Conservation (phyloP, 1,284 basidiomycete species). For the Cryptococcus sp. region DNA sequence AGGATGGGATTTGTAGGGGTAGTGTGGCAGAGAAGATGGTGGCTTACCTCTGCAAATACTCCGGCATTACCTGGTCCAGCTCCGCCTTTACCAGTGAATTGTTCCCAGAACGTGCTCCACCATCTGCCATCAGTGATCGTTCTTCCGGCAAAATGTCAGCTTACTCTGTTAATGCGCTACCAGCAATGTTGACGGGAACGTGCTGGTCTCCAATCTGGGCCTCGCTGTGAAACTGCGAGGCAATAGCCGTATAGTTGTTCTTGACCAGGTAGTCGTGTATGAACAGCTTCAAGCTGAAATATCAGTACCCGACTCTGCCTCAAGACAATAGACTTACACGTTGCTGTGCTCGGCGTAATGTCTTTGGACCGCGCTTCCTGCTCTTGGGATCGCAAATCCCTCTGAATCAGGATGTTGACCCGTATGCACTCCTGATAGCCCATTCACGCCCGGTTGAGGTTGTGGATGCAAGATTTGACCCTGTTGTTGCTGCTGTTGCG, state of each 20-base stretch:
- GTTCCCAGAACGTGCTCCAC: constrained; percentile 50
- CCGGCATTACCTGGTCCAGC: constrained; percentile 40
- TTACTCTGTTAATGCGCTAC: constrained; percentile 48
- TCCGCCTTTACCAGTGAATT: constrained; percentile 44
- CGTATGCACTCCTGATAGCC: constrained; percentile 13
- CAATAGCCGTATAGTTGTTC: constrained; percentile 34
- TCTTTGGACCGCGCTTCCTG: constrained; percentile 24
- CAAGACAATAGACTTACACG: constrained; percentile 29
- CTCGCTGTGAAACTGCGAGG: constrained; percentile 39
- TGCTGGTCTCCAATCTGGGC: constrained; percentile 38
- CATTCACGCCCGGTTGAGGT: constrained; percentile 21
- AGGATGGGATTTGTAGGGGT: background rate
- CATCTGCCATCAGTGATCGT: constrained; percentile 23
- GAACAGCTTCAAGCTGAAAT: constrained; percentile 40
- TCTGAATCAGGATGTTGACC: constrained; percentile 13
- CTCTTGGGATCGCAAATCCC: constrained; percentile 32
- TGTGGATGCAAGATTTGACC: constrained; percentile 10
- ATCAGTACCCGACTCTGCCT: constrained; percentile 5
- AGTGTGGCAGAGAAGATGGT: constrained; percentile 3
- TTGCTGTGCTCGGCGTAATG: constrained; percentile 30
- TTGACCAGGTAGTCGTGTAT: constrained; percentile 46
- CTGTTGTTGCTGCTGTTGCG: constrained; percentile 15
- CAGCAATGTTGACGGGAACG: constrained; percentile 44
- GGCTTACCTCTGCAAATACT: constrained; percentile 42
- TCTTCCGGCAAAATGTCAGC: constrained; percentile 9